Conservation (phyloP, 2,329 filamentous ascomycete genomes). For the Alternaria rosae region DNA sequence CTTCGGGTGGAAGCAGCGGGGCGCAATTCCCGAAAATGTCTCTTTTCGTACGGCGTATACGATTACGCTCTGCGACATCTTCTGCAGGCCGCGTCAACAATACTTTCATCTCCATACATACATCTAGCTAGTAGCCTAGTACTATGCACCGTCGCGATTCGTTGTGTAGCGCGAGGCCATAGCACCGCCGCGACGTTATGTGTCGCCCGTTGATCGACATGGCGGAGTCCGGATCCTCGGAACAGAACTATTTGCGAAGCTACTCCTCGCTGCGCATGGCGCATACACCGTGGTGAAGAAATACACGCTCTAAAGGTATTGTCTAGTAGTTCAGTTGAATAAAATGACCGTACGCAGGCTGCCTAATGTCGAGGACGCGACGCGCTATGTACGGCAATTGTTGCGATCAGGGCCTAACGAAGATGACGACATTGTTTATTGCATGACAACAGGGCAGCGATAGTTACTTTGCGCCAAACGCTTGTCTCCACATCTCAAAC, state of each 20-base stretch:
- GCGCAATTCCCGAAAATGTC: neutral
- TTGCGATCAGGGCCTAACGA: neutral
- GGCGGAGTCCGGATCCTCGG: constrained; percentile 4
- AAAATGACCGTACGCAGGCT: neutral
- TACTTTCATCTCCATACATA: neutral
- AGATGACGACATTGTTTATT: constrained; percentile 2
- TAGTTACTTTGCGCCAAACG: constrained; percentile 1
- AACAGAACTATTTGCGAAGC: constrained; percentile 1
- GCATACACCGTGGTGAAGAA: neutral
- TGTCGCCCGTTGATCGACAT: constrained; percentile 1
- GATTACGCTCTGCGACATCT: neutral
- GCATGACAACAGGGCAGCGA: neutral
- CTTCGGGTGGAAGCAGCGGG: neutral
- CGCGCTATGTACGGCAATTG: neutral
- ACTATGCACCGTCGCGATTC: neutral
- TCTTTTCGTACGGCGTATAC: neutral
- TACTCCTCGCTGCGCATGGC: neutral
- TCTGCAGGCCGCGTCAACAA: constrained; percentile 5
- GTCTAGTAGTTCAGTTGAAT: neutral
- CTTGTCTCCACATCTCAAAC: neutral
- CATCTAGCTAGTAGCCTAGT: neutral
- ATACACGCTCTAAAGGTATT: neutral
- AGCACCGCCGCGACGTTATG: constrained; percentile 3
- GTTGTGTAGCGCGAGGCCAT: neutral
- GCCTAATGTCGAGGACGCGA: constrained; percentile 1